These are phyloP conservation scores for Aureobasidium sp. DNA, from an alignment of 2,329 filamentous ascomycete genomes.

Conservation along the genomic window DNA sequence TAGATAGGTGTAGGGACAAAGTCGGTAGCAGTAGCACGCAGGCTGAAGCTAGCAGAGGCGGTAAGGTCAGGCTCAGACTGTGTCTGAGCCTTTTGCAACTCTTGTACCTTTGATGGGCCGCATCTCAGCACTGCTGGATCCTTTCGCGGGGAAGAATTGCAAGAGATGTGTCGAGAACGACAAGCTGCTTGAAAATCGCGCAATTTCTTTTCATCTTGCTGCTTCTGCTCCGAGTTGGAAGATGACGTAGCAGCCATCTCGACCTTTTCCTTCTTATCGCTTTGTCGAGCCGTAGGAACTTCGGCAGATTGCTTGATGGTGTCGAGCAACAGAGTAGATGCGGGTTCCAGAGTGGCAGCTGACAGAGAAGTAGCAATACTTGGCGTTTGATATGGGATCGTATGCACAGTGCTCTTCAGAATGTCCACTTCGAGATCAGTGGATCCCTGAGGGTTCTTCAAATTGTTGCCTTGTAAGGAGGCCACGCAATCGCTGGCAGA, in stretches of 20 bases:
- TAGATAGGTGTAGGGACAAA: conserved; percentile 12
- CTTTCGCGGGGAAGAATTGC: neutral
- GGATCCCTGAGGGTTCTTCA: neutral
- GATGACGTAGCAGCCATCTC: neutral
- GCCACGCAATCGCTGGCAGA: neutral
- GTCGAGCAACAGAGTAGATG: neutral
- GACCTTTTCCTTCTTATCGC: neutral
- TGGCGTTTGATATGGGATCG: neutral
- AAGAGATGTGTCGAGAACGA: neutral
- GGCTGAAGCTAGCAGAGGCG: conserved; percentile 7
- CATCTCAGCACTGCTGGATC: conserved; percentile 3
- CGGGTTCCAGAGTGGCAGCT: neutral
- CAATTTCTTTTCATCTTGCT: neutral
- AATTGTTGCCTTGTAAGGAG: neutral
- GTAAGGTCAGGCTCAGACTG: neutral
- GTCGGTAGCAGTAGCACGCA: conserved; percentile 18
- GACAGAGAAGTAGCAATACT: neutral
- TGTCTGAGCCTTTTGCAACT: neutral
- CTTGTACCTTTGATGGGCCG: conserved; percentile 3
- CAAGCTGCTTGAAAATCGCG: neutral
- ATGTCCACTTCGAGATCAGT: neutral
- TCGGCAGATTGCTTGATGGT: conserved; percentile 8
- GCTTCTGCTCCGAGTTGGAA: neutral
- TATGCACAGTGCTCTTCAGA: neutral
- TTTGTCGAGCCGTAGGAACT: neutral